A percentile compares a stretch with the other conserved stretches of the same genome.
Conservation (phyloP, 768 basidiomycete species). For the Lenzites betulinus region DNA sequence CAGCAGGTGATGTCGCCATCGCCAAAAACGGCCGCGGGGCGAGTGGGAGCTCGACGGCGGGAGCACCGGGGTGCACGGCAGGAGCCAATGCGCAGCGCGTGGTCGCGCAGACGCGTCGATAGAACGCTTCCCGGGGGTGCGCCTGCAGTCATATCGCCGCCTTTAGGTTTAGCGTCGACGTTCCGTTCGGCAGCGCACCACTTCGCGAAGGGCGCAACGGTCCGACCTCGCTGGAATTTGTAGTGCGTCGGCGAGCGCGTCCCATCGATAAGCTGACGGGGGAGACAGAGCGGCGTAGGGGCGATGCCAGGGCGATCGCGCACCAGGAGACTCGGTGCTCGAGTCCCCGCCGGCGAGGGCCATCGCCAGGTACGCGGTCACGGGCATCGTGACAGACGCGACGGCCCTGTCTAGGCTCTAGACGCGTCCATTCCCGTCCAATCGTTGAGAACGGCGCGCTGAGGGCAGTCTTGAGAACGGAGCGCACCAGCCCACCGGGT, state of each 20-base stretch:
- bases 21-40: conserved; percentile 5
- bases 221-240: conserved; percentile 8
- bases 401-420: neutral
- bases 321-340: neutral
- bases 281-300: neutral
- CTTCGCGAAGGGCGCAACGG: conserved; percentile 11
- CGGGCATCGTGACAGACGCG: conserved; percentile 13
- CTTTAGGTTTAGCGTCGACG: conserved; percentile 2
- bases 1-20: conserved; percentile 18
- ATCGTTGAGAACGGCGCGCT: neutral
- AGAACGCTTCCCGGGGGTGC: conserved; percentile 9
- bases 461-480: neutral
- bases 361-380: conserved; percentile 9
- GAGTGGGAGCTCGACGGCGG: neutral
- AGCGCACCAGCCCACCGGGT: neutral
- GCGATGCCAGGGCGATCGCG: conserved; percentile 1
- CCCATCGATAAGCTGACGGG: conserved; percentile 11
- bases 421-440: neutral
- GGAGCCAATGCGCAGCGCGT: conserved; percentile 1
- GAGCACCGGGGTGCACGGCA: neutral
- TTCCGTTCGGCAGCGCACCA: conserved; percentile 6
- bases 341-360: neutral
- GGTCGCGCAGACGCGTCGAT: conserved; percentile 2
- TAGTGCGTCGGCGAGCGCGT: neutral
- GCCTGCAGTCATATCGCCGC: conserved; percentile 2